Evolutionary conservation across 441 rosid species (phyloP).

Genomic region (Populus hybrid): DNA sequence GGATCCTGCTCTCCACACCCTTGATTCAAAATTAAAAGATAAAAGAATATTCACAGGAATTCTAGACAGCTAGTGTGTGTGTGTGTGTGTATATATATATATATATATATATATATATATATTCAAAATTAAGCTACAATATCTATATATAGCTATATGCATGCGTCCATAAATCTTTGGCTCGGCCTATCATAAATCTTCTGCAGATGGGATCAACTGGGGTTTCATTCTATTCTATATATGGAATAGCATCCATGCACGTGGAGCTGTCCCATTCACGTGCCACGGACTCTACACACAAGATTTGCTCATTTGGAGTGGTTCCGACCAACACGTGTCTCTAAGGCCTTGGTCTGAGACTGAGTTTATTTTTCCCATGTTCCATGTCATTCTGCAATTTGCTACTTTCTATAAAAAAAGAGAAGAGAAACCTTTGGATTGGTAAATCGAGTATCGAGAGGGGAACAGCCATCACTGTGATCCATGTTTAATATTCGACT

Average conservation of each 20-base stretch:
- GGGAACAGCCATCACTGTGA: neutral
- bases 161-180: too few species aligned
- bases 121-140: too few species aligned
- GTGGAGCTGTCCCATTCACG: slow-evolving; percentile 12
- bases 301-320: slow-evolving; percentile 5
- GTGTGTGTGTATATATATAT: too few species aligned
- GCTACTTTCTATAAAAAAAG: neutral
- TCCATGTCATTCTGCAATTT: neutral
- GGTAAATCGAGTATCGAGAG: neutral
- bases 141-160: too few species aligned
- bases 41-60: too few species aligned
- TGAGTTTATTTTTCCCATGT: neutral
- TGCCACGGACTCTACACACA: neutral
- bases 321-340: slow-evolving; percentile 54
- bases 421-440: neutral
- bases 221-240: too few species aligned
- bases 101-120: too few species aligned
- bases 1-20: neutral
- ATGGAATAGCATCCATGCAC: slow-evolving; percentile 4
- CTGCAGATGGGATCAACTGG: too few species aligned
- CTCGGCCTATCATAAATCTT: too few species aligned
- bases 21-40: too few species aligned
- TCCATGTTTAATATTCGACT: neutral
- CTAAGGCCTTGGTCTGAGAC: slow-evolving; percentile 31
- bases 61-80: too few species aligned